phyloP scores from a whole-genome alignment of 176 grass and related monocot species.

The Oryza rufipogon region DNA sequence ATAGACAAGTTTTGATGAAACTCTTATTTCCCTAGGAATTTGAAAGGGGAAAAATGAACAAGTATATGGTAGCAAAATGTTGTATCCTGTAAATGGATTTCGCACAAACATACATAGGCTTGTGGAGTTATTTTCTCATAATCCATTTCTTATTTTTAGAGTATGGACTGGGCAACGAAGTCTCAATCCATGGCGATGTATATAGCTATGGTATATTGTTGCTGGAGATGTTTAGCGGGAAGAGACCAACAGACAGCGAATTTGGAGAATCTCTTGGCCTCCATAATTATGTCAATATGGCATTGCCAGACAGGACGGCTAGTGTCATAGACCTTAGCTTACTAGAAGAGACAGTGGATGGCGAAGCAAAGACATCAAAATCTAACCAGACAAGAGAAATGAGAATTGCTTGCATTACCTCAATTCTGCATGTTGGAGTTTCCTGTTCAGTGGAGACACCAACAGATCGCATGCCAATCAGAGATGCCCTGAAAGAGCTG shows the following conservation, averaged over 20 bases:
- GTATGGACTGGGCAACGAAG: slow-evolving; percentile 10
- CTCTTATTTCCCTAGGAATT: too few species aligned
- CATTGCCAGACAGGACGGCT: too few species aligned
- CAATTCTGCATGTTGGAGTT: slow-evolving; percentile 19
- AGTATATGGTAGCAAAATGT: too few species aligned
- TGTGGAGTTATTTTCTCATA: too few species aligned
- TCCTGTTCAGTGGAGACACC: neutral
- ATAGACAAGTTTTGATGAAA: too few species aligned
- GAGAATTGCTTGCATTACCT: slow-evolving; percentile 11
- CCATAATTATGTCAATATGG: neutral
- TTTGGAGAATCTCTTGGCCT: slow-evolving; percentile 14
- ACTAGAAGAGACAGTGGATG: neutral
- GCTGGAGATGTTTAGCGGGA: slow-evolving; percentile 36
- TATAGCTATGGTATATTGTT: slow-evolving; percentile 38
- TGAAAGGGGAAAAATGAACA: too few species aligned
- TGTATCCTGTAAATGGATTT: too few species aligned
- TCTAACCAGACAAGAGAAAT: neutral
- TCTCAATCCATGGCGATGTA: slow-evolving; percentile 15
- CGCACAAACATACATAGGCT: too few species aligned
- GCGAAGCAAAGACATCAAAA: neutral
- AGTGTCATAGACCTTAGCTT: neutral
- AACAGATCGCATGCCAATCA: neutral
- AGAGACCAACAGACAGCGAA: neutral
- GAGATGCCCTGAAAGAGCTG: slow-evolving; percentile 37
- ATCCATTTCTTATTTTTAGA: too few species aligned